Conservation (phyloP, 1,284 basidiomycete genomes). For the Fomitiporia mediterranea region DNA sequence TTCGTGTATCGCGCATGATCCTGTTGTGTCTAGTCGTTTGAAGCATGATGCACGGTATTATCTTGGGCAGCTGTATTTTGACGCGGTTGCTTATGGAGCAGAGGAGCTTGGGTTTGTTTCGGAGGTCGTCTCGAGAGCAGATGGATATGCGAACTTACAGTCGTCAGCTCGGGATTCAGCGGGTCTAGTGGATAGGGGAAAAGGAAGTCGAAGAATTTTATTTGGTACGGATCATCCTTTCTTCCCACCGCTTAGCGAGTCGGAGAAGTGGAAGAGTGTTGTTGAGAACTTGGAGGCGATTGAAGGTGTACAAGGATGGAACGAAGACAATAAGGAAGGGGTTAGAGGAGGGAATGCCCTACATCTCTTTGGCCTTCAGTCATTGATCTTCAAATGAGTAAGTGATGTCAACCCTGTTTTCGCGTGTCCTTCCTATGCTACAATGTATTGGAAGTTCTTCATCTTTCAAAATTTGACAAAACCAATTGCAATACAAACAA, state of each 20-base stretch:
- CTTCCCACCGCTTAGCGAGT: conserved; percentile 71
- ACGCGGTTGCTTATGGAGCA: conserved; percentile 79
- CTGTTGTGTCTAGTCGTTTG: conserved; percentile 65
- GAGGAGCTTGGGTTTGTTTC: conserved; percentile 78
- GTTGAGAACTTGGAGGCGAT: conserved; percentile 81
- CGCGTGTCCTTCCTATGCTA: too few species aligned
- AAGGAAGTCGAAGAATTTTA: conserved; percentile 56
- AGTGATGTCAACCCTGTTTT: too few species aligned
- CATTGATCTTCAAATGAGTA: neutral
- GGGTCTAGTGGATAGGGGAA: conserved; percentile 35
- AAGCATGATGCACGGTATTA: conserved; percentile 81
- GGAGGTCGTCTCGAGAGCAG: conserved; percentile 60
- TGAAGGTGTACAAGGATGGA: conserved; percentile 58
- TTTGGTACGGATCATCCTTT: conserved; percentile 90
- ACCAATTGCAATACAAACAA: too few species aligned
- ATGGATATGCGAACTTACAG: conserved; percentile 40
- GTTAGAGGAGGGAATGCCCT: conserved; percentile 72
- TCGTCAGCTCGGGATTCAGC: conserved; percentile 30
- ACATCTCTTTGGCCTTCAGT: conserved; percentile 46
- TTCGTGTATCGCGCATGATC: conserved; percentile 81
- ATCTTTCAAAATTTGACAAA: too few species aligned
- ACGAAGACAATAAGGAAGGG: conserved; percentile 50
- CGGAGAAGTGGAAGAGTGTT: conserved; percentile 77
- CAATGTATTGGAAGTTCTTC: too few species aligned
- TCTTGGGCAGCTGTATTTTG: conserved; percentile 73